A percentile compares a stretch with the other conserved stretches of the same genome.
Evolutionary conservation across 805 yeast genomes (phyloP).

Genomic region (Wickerhamiella alocasiicola): DNA sequence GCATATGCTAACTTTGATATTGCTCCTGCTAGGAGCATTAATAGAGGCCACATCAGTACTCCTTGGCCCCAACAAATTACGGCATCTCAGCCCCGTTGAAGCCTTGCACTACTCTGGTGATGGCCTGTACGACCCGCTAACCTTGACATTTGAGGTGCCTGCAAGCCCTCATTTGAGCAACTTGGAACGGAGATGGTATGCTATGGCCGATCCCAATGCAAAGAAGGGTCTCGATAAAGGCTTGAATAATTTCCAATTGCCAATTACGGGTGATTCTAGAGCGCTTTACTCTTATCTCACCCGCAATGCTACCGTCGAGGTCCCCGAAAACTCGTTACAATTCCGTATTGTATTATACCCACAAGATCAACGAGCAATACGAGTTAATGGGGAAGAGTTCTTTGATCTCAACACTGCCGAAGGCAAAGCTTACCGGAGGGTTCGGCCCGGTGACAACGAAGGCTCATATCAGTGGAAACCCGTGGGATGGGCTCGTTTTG

Average conservation of each 20-base stretch:
- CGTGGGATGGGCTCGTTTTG: slow-evolving; percentile 28
- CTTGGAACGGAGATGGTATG: slow-evolving; percentile 23
- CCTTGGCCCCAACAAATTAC: neutral
- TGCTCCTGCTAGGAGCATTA: neutral
- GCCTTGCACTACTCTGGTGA: neutral
- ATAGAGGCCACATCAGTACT: slow-evolving; percentile 8
- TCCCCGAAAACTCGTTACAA: slow-evolving; percentile 15
- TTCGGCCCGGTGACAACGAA: slow-evolving; percentile 12
- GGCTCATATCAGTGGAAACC: slow-evolving; percentile 13
- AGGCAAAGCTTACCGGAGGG: slow-evolving; percentile 24
- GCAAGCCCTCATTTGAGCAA: slow-evolving; percentile 17
- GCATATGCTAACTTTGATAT: neutral
- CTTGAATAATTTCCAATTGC: neutral
- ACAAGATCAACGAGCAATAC: slow-evolving; percentile 13
- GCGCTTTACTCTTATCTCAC: slow-evolving; percentile 19
- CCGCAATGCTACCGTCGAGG: slow-evolving; percentile 19
- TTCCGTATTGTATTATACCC: slow-evolving; percentile 21
- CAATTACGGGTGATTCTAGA: slow-evolving; percentile 14
- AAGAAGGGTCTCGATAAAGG: neutral
- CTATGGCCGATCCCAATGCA: slow-evolving; percentile 22
- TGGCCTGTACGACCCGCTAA: slow-evolving; percentile 5
- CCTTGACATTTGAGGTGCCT: slow-evolving; percentile 18
- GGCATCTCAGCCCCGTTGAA: slow-evolving; percentile 6
- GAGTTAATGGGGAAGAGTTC: slow-evolving; percentile 15
- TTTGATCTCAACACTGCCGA: slow-evolving; percentile 6